These are phyloP conservation scores for Vitis rupestris DNA, from an alignment of 164 flowering plant genomes.

Conservation along the genomic window DNA sequence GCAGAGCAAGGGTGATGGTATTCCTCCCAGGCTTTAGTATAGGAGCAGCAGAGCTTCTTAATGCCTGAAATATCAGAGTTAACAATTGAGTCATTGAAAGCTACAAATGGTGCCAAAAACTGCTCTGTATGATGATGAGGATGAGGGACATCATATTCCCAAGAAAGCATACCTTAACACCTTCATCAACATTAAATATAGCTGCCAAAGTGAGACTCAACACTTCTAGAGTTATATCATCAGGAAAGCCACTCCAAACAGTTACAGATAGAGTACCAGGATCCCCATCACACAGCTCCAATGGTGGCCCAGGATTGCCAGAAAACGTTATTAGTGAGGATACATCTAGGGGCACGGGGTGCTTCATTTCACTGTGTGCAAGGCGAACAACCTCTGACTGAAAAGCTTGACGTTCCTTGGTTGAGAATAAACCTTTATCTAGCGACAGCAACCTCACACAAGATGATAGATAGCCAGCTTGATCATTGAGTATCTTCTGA, in stretches of 20 bases:
- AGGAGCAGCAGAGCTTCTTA: slow-evolving; percentile 62
- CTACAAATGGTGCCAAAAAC: neutral
- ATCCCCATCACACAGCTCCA: slow-evolving; percentile 92
- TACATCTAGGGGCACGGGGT: slow-evolving; percentile 93
- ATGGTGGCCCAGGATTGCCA: slow-evolving; percentile 86
- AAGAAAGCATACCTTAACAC: slow-evolving; percentile 64
- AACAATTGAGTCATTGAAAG: neutral
- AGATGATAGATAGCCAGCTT: slow-evolving; percentile 93
- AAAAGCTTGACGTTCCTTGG: slow-evolving; percentile 87
- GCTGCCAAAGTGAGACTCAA: slow-evolving; percentile 81
- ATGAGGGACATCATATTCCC: neutral
- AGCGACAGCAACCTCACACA: slow-evolving; percentile 91
- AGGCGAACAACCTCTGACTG: slow-evolving; percentile 87
- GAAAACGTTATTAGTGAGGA: slow-evolving; percentile 94
- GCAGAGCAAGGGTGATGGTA: slow-evolving; percentile 62
- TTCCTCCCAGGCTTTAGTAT: slow-evolving; percentile 80
- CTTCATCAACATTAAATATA: slow-evolving; percentile 82
- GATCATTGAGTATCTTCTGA: slow-evolving; percentile 87
- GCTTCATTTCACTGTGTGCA: slow-evolving; percentile 94
- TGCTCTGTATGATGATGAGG: neutral
- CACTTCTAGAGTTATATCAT: slow-evolving; percentile 90
- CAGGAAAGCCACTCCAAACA: slow-evolving; percentile 99
- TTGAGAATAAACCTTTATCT: slow-evolving; percentile 73
- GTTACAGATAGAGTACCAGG: slow-evolving; percentile 87
- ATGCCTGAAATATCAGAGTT: slow-evolving; percentile 47